These are phyloP conservation scores for Astrephomene gubernaculifera DNA, from an alignment of 139 green algal species.

Conservation along the genomic window DNA sequence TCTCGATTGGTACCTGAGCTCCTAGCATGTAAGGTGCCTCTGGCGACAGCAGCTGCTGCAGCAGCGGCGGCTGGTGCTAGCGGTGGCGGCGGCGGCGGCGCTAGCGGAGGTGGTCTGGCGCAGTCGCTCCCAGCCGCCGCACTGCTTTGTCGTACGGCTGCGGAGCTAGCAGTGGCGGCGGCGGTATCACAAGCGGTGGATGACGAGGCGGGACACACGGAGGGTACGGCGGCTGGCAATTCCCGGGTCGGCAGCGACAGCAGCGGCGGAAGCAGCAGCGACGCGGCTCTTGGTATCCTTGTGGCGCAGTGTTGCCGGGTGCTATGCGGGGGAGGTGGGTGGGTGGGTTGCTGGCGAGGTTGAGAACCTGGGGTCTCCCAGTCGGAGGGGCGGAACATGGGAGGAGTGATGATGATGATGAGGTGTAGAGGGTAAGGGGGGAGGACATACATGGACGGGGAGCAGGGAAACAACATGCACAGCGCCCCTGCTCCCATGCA, in stretches of 20 bases:
- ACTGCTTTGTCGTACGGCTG: constrained; percentile 3
- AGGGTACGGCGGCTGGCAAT: background rate
- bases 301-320: background rate
- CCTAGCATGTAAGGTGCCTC: background rate
- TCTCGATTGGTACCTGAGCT: background rate
- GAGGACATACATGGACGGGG: background rate
- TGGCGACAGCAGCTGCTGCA: constrained; percentile 2
- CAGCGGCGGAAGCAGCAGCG: background rate
- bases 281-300: background rate
- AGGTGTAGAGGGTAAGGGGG: background rate
- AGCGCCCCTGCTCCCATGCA: too few species aligned
- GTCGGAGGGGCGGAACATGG: too few species aligned
- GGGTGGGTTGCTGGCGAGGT: background rate
- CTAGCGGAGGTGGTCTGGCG: background rate
- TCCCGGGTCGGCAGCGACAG: background rate
- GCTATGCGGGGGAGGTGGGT: background rate
- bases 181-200: background rate
- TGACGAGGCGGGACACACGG: background rate
- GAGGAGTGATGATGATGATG: background rate
- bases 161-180: background rate
- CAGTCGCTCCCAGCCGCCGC: background rate
- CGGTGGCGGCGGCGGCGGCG: constrained; percentile 25
- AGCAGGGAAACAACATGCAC: background rate
- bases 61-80: background rate
- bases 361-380: too few species aligned